Evolutionary conservation across 1,284 basidiomycete species (phyloP), one percentile per base, ranked within the genome.

Genomic region (Rugosomyces carneus): DNA sequence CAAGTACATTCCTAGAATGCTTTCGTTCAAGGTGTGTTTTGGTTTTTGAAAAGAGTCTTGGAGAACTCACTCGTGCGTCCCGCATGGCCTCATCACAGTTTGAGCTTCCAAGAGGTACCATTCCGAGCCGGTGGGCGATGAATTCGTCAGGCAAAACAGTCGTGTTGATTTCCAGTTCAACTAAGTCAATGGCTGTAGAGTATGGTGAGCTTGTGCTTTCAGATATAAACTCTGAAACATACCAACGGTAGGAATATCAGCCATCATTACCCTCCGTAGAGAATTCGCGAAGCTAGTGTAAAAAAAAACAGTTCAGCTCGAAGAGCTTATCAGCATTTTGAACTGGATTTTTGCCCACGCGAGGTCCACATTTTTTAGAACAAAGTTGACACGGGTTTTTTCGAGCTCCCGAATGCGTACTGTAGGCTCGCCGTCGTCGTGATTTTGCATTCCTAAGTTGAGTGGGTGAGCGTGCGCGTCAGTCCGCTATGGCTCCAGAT

Each of bases 121-220:
- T 86, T 18, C 96, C 96, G 19, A 99, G 73, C 37, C 96, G 81
- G 66, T 99, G 96, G 0, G 93, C 91, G 51, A 99, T 85, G 71
- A 96, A 96, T 69, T 99, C 96, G 67, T 99, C 96, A 1, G 95
- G 90, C 26, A 99, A 70, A 2, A 98, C 94, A 0, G 89, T 86
- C 6, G 93, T 95, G 64, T 99, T 99, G 47, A 80, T 80, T 53
- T 87, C 77, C 55, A 99, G 88, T 63, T 95, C 90, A 2, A 99
- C 95, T 69, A 95, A 85, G 70, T 99, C 96, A 57, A 99, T 98
- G 20, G 94, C 95, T 92, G 56, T n/a, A n/a, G n/a, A 45, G 40
- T 35, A 10, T 37, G 36, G 43, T 53, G 38, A 45, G 48, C 45
- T 43, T 40, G 9, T 40, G 37, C 9, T 38, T n/a, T 34, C 16